These are phyloP conservation scores for sunflower (Helianthus annuus) DNA, from an alignment of 129 eudicot genomes.

Conservation along the genomic window DNA sequence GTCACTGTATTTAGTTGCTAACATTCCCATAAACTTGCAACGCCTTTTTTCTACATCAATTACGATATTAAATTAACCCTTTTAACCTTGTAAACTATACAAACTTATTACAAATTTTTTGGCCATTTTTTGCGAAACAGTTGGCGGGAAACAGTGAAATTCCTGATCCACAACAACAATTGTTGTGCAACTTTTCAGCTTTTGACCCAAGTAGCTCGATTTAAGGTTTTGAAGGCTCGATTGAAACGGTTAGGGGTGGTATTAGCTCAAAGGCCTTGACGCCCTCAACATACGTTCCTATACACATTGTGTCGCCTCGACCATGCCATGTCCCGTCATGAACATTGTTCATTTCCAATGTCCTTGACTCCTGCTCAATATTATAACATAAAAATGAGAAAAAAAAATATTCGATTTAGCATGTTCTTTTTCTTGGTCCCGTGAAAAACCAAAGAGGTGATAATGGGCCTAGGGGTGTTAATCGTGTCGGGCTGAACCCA, in stretches of 20 bases:
- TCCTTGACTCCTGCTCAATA: slow-evolving; percentile 72
- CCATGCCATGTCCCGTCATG: slow-evolving; percentile 93
- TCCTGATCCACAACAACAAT: slow-evolving; percentile 19
- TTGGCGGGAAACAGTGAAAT: slow-evolving; percentile 14
- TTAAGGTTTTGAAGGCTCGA: slow-evolving; percentile 42
- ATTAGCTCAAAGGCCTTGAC: slow-evolving; percentile 51
- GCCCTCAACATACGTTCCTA: slow-evolving; percentile 67
- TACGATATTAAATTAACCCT: slow-evolving; percentile 10
- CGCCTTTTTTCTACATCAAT: neutral
- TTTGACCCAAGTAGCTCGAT: slow-evolving; percentile 2
- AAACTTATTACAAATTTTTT: slow-evolving; percentile 11
- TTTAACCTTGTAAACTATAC: slow-evolving; percentile 21
- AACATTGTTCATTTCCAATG: slow-evolving; percentile 88
- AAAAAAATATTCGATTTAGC: neutral
- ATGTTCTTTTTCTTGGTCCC: neutral
- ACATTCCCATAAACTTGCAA: neutral
- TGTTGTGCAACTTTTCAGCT: slow-evolving; percentile 3
- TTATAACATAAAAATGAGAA: neutral
- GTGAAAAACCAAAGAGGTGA: neutral
- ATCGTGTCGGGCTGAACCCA: too few species aligned
- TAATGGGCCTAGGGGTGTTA: neutral
- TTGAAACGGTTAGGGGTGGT: slow-evolving; percentile 58
- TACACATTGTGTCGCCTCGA: slow-evolving; percentile 84
- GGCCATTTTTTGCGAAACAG: neutral
- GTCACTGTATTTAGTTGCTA: too few species aligned